Conservation (phyloP, 495 filamentous ascomycete species). For the Neurospora sp. region DNA sequence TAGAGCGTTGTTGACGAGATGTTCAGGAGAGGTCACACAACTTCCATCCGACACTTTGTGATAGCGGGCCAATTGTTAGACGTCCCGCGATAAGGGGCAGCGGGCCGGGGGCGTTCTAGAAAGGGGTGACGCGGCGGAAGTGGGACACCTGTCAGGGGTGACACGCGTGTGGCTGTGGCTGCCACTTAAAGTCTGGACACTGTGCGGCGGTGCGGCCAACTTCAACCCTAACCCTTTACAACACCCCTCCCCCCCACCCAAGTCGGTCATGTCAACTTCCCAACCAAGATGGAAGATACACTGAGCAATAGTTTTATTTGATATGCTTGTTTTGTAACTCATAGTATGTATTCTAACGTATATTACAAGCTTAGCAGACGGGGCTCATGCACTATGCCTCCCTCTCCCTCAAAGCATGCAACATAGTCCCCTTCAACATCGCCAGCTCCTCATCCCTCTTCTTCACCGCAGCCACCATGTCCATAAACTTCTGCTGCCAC, state of each 20-base stretch:
- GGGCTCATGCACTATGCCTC: not conserved
- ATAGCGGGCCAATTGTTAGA: not conserved
- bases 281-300: not conserved
- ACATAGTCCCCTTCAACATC: conserved; percentile 15
- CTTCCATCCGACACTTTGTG: not conserved
- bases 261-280: not conserved
- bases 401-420: conserved; percentile 11
- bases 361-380: too few species aligned
- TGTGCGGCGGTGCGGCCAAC: not conserved
- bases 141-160: not conserved
- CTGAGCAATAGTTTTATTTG: not conserved
- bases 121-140: not conserved
- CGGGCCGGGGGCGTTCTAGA: not conserved
- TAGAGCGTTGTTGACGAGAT: not conserved
- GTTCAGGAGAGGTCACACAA: not conserved
- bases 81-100: not conserved
- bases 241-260: not conserved
- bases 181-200: not conserved
- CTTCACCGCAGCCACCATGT: conserved; percentile 20
- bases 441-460: conserved; percentile 22
- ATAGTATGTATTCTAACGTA: not conserved
- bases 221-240: not conserved
- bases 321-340: not conserved
- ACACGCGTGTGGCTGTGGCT: not conserved
- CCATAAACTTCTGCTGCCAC: conserved; percentile 31